phyloP scores from a whole-genome alignment of 163 green algal genomes.

The Chloroidium sp. region DNA sequence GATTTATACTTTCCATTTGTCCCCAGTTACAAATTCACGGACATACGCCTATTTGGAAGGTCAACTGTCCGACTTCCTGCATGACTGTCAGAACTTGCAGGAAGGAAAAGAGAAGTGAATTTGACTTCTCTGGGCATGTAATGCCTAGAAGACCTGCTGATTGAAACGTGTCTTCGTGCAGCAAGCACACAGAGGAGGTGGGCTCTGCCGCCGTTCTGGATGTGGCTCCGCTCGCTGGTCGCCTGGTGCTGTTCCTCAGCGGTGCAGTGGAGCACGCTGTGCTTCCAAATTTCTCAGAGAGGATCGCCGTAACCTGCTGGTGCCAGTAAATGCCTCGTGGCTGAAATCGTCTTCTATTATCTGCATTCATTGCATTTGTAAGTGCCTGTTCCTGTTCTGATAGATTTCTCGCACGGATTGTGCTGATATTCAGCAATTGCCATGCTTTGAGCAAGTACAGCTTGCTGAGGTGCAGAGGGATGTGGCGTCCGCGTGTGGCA shows the following conservation, averaged over 20 bases:
- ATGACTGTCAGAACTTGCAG: neutral
- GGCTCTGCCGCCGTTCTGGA: constrained; percentile 40
- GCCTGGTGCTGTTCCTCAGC: constrained; percentile 46
- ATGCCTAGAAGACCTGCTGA: no score
- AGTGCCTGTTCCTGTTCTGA: no score
- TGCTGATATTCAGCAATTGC: no score
- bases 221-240: constrained; percentile 34
- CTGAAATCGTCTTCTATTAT: no score
- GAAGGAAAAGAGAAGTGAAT: neutral
- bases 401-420: no score
- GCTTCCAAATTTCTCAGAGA: constrained; percentile 19
- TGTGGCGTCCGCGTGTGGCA: no score
- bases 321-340: constrained; percentile 20
- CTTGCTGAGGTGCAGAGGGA: no score
- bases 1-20: no score
- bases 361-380: no score
- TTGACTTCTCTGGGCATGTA: no score
- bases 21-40: no score
- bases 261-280: constrained; percentile 55
- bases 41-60: neutral
- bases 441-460: no score
- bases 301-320: constrained; percentile 43
- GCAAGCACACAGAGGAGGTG: constrained; percentile 15
- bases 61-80: neutral
- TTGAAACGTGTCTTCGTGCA: constrained; percentile 16